Conservation (phyloP, 1,284 basidiomycete species). For the Apiotrichum brassicae region DNA sequence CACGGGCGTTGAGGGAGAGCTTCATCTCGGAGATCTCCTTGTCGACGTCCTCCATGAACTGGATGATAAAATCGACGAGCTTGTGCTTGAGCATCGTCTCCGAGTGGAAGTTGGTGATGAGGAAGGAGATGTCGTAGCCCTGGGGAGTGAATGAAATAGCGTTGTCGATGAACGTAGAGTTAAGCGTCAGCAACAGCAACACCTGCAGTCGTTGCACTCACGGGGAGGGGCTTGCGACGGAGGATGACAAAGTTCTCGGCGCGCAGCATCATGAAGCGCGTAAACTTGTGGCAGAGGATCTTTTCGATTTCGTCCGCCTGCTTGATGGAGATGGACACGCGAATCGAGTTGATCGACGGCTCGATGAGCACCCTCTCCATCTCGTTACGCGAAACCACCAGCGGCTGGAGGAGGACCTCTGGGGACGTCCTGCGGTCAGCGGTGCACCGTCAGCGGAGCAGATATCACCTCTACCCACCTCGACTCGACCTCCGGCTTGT, state of each 20-base stretch:
- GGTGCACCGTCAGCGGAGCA: background rate
- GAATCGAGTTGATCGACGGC: slow-evolving; percentile 92
- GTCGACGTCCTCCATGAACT: slow-evolving; percentile 97
- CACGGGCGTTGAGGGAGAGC: slow-evolving; percentile 79
- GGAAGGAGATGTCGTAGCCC: slow-evolving; percentile 98
- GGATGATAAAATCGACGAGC: slow-evolving; percentile 99
- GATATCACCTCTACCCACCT: slow-evolving; percentile 52
- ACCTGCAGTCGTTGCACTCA: slow-evolving; percentile 44
- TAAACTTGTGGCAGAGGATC: slow-evolving; percentile 96
- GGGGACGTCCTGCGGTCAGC: slow-evolving; percentile 62
- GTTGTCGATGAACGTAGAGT: too few species aligned
- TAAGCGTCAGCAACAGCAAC: background rate
- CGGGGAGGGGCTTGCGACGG: slow-evolving; percentile 83
- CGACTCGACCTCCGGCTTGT: slow-evolving; percentile 89
- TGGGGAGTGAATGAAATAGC: too few species aligned
- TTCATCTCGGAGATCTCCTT: slow-evolving; percentile 58
- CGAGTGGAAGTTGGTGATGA: slow-evolving; percentile 94
- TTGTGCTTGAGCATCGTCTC: slow-evolving; percentile 99
- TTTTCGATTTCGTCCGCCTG: slow-evolving; percentile 99
- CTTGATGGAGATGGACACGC: slow-evolving; percentile 95
- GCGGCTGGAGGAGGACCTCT: slow-evolving; percentile 87
- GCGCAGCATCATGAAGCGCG: slow-evolving; percentile 98
- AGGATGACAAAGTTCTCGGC: slow-evolving; percentile 96
- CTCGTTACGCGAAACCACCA: slow-evolving; percentile 92
- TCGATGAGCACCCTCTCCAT: slow-evolving; percentile 96